These are phyloP conservation scores for Cryptosporidium tyzzeri DNA, from an alignment of 169 alveolate genomes.

Conservation along the genomic window DNA sequence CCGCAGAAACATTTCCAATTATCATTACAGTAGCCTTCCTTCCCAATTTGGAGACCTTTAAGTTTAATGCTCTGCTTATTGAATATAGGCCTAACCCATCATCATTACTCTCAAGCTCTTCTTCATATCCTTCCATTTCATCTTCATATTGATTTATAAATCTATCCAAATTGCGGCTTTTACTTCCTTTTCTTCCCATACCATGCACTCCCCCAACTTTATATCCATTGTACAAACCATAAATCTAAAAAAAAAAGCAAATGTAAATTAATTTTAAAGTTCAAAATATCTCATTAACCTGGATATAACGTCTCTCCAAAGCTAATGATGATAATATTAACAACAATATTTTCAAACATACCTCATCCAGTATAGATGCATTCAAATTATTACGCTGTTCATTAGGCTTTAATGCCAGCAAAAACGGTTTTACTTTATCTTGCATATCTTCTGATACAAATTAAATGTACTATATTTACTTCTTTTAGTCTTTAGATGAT, in stretches of 20 bases:
- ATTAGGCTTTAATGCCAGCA: conserved; percentile 22
- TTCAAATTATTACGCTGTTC: conserved; percentile 23
- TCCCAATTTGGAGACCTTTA: conserved; percentile 41
- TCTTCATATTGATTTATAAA: background rate
- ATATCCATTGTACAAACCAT: conserved; percentile 34
- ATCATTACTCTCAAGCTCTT: background rate
- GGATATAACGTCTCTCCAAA: background rate
- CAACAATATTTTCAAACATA: conserved; percentile 21
- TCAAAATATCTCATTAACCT: background rate
- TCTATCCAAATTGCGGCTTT: background rate
- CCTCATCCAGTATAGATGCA: conserved; percentile 61
- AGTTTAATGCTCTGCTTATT: conserved; percentile 35
- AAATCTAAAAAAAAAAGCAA: background rate
- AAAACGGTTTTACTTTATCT: background rate
- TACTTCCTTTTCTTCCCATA: background rate
- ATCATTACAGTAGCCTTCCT: conserved; percentile 82
- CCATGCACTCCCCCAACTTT: background rate
- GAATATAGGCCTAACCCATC: conserved; percentile 10
- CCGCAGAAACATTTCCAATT: conserved; percentile 86
- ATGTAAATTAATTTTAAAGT: background rate
- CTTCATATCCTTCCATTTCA: background rate
- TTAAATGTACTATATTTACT: too few species aligned
- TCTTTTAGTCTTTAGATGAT: background rate
- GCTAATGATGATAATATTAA: background rate
- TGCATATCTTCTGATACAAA: background rate